Base-by-base conservation (phyloP, 768 basidiomycete species). In the Suillus variegatus region DNA sequence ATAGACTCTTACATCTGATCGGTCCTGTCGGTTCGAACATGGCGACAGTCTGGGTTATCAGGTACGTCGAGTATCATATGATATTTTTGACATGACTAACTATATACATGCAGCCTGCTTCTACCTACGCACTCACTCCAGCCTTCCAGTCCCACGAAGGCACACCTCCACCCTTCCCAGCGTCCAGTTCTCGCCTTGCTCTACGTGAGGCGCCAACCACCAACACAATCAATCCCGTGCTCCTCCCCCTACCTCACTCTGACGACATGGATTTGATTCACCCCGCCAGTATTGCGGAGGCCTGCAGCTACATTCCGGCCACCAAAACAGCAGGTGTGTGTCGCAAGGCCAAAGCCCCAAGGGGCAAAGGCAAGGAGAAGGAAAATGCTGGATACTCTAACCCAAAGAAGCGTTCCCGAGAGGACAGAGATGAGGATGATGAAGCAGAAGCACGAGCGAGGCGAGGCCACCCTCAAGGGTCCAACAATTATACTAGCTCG, bases 301-400 rank as follows among this genome's bases (percentile, higher is more conserved):
- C 60, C 6, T 7, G 18, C 18, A 16, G 60, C 10, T 4, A 28
- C 8, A n/a, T 22, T 44, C n/a, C 44, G 6, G 44, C 43, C 3
- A 18, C 60, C 14, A 64, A 58, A 28, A 38, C 16, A 7, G 63
- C 41, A 36, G 56, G 56, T 36, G 25, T 35, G 47, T 0, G 35
- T 20, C 1, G 0, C 13, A 20, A 55, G 10, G 46, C n/a, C 46
- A 47, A 47, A 47, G 46, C 46, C 20, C 20, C 46, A n/a, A 46
- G 20, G 44, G 40, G 7, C n/a, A 64, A 64, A 46, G 36, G 63
- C 22, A 58, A 58, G 32, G 63, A 16, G 9, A 64, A 64, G 32
- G 63, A 64, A 36, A 58, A 58, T 38, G 9, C 28, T 32, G 4
- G 28, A 32, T n/a, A 9, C 25, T 4, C 28, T 28, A 60, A n/a